These are phyloP conservation scores for Scheffersomyces insectosa DNA, from an alignment of 1,139 yeast genomes.

Conservation along the genomic window DNA sequence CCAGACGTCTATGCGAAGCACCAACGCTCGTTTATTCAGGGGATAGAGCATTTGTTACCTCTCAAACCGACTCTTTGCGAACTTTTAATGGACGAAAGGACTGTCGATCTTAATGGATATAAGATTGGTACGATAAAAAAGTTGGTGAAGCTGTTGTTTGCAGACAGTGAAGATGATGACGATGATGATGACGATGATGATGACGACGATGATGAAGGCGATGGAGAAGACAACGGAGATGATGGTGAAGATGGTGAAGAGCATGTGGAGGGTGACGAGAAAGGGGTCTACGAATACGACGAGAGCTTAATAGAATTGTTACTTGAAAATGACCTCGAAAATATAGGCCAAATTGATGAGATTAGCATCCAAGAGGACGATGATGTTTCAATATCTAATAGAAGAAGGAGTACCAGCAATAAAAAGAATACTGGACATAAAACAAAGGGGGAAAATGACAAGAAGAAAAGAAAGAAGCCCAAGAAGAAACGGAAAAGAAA, in stretches of 20 bases:
- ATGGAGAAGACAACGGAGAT: too few relatives aligned
- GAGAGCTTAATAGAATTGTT: constrained; percentile 28
- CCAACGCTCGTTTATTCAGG: constrained; percentile 74
- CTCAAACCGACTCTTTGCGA: constrained; percentile 47
- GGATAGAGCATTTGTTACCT: constrained; percentile 55
- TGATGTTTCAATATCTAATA: background rate
- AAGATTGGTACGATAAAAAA: constrained; percentile 27
- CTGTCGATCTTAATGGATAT: constrained; percentile 17
- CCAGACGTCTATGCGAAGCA: constrained; percentile 65
- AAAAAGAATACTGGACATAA: background rate
- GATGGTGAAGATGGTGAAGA: too few relatives aligned
- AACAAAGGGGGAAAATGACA: constrained; percentile 1
- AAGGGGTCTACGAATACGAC: too few relatives aligned
- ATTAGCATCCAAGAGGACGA: background rate
- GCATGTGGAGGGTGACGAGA: too few relatives aligned
- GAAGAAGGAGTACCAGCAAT: background rate
- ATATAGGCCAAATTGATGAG: constrained; percentile 4
- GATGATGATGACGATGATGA: constrained; percentile 4
- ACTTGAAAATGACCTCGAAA: constrained; percentile 13
- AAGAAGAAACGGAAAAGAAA: constrained; percentile 11
- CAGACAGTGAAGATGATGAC: constrained; percentile 1
- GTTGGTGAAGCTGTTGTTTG: constrained; percentile 35
- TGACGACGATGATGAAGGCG: background rate
- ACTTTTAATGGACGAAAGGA: constrained; percentile 23
- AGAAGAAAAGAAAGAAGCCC: constrained; percentile 3